Conservation (phyloP, 2,329 filamentous ascomycete genomes). For the Scedosporium aurantiacum region DNA sequence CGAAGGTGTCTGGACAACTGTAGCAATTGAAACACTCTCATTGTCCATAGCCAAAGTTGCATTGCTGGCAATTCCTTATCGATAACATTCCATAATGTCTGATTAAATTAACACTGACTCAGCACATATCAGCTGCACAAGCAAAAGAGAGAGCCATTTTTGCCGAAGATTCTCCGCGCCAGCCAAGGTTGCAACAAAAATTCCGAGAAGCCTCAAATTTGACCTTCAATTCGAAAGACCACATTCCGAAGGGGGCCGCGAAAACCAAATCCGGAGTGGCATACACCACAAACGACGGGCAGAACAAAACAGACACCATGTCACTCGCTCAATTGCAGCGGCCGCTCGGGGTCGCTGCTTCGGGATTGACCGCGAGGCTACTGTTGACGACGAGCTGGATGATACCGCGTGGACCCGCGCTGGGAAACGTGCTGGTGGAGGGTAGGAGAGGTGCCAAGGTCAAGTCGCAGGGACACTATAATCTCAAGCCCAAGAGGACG, state of each 20-base stretch:
- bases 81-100: too few relatives aligned
- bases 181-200: too few relatives aligned
- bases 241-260: neutral
- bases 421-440: slow-evolving; percentile 16
- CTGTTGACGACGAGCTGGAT: slow-evolving; percentile 9
- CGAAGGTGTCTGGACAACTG: too few relatives aligned
- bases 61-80: slow-evolving; percentile 8
- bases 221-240: too few relatives aligned
- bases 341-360: slow-evolving; percentile 30
- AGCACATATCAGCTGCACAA: too few relatives aligned
- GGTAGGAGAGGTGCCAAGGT: slow-evolving; percentile 44
- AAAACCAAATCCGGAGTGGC: neutral
- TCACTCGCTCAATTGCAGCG: slow-evolving; percentile 35
- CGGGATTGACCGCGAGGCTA: slow-evolving; percentile 15
- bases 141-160: too few relatives aligned
- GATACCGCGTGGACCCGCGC: neutral
- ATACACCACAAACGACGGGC: neutral
- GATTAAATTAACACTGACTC: too few relatives aligned
- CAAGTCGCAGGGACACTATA: slow-evolving; percentile 59
- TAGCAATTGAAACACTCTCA: too few relatives aligned
- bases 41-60: neutral
- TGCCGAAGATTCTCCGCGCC: too few relatives aligned
- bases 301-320: slow-evolving; percentile 25
- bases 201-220: too few relatives aligned
- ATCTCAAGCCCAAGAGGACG: slow-evolving; percentile 47